Evolutionary conservation across 768 basidiomycete genomes (phyloP).

Genomic region (Lactarius indigo): DNA sequence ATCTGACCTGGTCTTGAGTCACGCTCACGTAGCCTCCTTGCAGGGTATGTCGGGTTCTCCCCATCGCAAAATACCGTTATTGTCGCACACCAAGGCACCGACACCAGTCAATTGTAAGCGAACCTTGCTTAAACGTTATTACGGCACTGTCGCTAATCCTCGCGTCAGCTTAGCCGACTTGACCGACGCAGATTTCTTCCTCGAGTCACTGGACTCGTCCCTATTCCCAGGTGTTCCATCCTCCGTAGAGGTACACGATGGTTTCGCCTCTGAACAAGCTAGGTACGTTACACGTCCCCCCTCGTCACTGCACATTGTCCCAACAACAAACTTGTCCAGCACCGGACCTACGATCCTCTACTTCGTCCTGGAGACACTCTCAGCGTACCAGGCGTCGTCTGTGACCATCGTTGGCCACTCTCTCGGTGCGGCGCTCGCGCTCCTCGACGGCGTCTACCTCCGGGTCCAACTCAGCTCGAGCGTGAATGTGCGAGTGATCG

Average conservation of each 20-base stretch:
- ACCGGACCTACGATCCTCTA: constrained; percentile 1
- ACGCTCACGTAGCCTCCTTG: not conserved
- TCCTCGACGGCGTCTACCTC: constrained; percentile 7
- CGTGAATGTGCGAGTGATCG: not conserved
- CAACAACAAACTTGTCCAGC: not conserved
- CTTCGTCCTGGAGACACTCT: not conserved
- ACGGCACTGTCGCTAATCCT: not conserved
- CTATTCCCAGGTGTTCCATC: constrained; percentile 51
- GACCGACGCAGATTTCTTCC: constrained; percentile 42
- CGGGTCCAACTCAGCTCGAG: not conserved
- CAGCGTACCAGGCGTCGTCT: not conserved
- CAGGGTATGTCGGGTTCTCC: constrained; percentile 56
- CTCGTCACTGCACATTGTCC: not conserved
- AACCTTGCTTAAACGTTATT: not conserved
- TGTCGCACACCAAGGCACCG: constrained; percentile 40
- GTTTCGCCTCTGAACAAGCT: constrained; percentile 46
- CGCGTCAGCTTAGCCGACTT: constrained; percentile 35
- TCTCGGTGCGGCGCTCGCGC: constrained; percentile 11
- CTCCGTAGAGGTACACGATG: constrained; percentile 42
- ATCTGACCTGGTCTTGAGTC: not conserved
- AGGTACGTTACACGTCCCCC: constrained; percentile 33
- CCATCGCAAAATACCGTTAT: constrained; percentile 36
- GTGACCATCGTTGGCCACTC: constrained; percentile 13
- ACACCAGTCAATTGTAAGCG: constrained; percentile 33
- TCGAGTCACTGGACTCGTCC: constrained; percentile 34